A percentile compares a stretch with the other conserved stretches of the same genome.
Conservation (phyloP, 345 rosid species). For the Dipteronia dyeriana region DNA sequence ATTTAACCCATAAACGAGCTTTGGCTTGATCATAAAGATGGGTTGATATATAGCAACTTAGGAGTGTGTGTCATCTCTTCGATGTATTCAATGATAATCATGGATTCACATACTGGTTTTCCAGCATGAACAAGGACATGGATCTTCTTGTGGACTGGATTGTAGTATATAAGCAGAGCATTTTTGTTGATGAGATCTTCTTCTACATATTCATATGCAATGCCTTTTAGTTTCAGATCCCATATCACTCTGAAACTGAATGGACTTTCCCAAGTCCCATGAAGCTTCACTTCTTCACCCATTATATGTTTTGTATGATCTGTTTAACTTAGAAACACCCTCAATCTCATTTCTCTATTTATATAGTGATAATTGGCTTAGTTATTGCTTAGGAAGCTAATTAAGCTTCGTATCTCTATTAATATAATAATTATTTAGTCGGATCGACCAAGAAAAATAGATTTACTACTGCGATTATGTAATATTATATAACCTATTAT, state of each 20-base stretch:
- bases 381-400: too few relatives aligned
- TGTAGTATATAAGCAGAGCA: constrained; percentile 22
- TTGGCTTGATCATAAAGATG: constrained; percentile 14
- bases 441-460: too few relatives aligned
- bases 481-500: too few relatives aligned
- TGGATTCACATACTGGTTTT: constrained; percentile 22
- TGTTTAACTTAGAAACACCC: too few relatives aligned
- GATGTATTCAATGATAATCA: constrained; percentile 18
- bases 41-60: constrained; percentile 21
- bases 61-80: constrained; percentile 24
- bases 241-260: constrained; percentile 13
- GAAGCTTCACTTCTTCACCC: constrained; percentile 18
- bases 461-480: too few relatives aligned
- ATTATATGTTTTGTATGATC: background rate
- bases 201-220: constrained; percentile 8
- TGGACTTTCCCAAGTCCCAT: constrained; percentile 18
- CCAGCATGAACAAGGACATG: constrained; percentile 35
- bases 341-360: too few relatives aligned
- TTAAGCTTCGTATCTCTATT: too few relatives aligned
- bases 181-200: constrained; percentile 31
- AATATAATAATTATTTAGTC: too few relatives aligned
- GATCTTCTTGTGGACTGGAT: constrained; percentile 36
- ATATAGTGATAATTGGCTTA: too few relatives aligned
- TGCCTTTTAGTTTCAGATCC: constrained; percentile 21
- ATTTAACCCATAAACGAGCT: constrained; percentile 18